A percentile compares a stretch with the other conserved stretches of the same genome.
phyloP scores from a whole-genome alignment of 495 filamentous ascomycete species.

The Aspergillus leporis region DNA sequence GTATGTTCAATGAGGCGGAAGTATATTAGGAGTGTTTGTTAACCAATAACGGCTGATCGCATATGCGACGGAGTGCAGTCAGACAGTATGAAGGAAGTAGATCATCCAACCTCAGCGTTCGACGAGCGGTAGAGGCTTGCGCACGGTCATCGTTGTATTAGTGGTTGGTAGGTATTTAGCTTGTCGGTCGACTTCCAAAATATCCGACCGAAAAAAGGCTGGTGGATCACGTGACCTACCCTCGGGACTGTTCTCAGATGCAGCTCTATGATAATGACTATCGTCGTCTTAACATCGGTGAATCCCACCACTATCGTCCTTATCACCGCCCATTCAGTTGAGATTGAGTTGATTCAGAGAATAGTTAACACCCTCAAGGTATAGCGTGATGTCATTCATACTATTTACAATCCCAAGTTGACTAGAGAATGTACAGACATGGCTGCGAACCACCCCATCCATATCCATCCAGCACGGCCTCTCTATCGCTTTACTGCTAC shows the following conservation, averaged over 20 bases:
- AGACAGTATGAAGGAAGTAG: not conserved
- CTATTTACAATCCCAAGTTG: not conserved
- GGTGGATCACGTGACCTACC: not conserved
- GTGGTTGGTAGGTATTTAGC: not conserved
- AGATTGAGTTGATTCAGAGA: not conserved
- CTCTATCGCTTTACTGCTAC: conserved; percentile 85
- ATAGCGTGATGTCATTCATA: not conserved
- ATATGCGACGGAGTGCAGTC: not conserved
- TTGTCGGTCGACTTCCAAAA: not conserved
- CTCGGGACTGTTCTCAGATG: not conserved
- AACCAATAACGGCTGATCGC: not conserved
- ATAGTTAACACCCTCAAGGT: not conserved
- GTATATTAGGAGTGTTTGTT: not conserved
- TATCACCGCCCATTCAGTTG: not conserved
- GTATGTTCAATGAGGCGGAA: too few species aligned
- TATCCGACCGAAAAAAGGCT: not conserved
- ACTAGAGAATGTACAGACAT: conserved; percentile 35
- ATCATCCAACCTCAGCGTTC: not conserved
- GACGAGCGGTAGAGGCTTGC: not conserved
- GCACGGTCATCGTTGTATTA: not conserved
- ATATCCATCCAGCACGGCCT: conserved; percentile 69
- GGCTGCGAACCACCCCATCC: conserved; percentile 69
- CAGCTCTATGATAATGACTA: not conserved
- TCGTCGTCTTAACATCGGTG: not conserved
- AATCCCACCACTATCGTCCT: not conserved